Base-by-base conservation (phyloP, 331 rosid genomes). In the Cydonia oblonga region DNA sequence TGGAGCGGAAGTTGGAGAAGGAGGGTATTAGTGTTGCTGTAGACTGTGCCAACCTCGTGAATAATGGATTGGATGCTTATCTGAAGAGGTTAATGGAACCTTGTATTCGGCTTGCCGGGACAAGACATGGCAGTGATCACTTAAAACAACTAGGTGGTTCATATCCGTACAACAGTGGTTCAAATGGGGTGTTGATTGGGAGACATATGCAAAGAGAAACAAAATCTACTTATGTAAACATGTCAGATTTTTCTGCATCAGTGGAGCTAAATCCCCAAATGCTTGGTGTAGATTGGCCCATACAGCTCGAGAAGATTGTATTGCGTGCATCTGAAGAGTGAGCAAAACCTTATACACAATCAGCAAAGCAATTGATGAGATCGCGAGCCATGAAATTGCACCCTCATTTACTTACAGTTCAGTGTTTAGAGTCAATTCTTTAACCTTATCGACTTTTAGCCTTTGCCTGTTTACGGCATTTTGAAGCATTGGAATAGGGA, bases 221-320 rank as follows among this genome's bases (percentile, higher is more conserved):
- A 49, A 71, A 40, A 51, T 56, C 88, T 72, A 64, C 84, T 64
- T 68, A 26, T 38, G 82, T 75, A 67, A 84, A 96, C 30, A 56
- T 89, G 73, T 69, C 63, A 29, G 96, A 93, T 73, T 91, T 93
- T 51, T 84, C 67, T 67, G 80, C 82, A 18, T 91, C 96, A 61
- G 89, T 89, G 90, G 91, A 91, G 65, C 71, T 89, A 81, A 85
- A 81, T 79, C 97, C 97, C 23, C 87, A 83, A 64, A 40, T 79
- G 74, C 96, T 93, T n/a, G 96, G 98, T 52, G 86, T 83, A 33
- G 91, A 93, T 80, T 89, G 92, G 96, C 76, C 91, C 33, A 61
- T 76, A 70, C 97, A 88, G 84, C 96, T 84, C 25, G 98, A 93
- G 88, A 93, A 88, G 84, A 81, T 91, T 75, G 74, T 80, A 79